Conservation (phyloP, 1,284 basidiomycete species). For the Polyporus tsugae region DNA sequence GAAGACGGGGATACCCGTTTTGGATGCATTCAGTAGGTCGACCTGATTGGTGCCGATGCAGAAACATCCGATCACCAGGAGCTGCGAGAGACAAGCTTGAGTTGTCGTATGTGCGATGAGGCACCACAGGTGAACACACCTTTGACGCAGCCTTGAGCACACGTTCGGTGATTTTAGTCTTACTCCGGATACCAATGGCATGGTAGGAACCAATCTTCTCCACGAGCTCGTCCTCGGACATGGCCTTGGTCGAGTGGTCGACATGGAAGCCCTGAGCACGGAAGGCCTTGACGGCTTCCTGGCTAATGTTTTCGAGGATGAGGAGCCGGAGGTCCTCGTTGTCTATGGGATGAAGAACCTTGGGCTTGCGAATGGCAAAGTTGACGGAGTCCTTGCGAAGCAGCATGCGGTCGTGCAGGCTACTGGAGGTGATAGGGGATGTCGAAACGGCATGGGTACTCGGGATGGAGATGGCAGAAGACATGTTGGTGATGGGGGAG, state of each 20-base stretch:
- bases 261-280: constrained; percentile 91
- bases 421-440: constrained; percentile 53
- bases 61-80: constrained; percentile 98
- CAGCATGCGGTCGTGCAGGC: constrained; percentile 55
- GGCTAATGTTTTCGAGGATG: constrained; percentile 95
- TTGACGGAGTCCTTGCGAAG: constrained; percentile 41
- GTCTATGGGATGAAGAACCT: constrained; percentile 78
- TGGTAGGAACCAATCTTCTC: constrained; percentile 90
- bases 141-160: constrained; percentile 89
- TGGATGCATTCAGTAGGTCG: constrained; percentile 86
- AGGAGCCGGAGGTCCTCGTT: constrained; percentile 82
- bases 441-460: constrained; percentile 48
- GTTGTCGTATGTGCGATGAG: constrained; percentile 1
- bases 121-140: constrained; percentile 50
- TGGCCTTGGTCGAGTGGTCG: constrained; percentile 88
- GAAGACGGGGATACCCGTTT: constrained; percentile 96
- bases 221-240: constrained; percentile 93
- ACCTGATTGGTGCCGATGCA: constrained; percentile 99
- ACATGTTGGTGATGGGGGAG: constrained; percentile 33
- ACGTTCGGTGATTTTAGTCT: constrained; percentile 94
- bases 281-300: constrained; percentile 88
- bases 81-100: constrained; percentile 54
- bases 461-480: constrained; percentile 52
- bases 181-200: constrained; percentile 96
- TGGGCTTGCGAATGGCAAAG: constrained; percentile 58